phyloP scores from a whole-genome alignment of 2,329 filamentous ascomycete genomes.

The Pseudogymnoascus sp. region DNA sequence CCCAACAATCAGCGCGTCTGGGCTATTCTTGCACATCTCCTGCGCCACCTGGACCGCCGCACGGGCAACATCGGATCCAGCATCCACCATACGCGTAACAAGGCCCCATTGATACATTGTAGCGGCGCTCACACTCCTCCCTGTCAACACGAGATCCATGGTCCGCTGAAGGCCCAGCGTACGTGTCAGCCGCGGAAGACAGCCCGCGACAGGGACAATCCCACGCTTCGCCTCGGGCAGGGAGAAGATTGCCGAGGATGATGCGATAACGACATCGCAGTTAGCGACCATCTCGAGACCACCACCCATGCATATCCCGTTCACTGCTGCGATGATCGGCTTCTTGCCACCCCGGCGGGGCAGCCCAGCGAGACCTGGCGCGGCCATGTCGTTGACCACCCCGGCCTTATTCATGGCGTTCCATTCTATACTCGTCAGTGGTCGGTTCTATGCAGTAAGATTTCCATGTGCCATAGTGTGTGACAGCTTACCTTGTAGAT shows the following conservation, averaged over 20 bases:
- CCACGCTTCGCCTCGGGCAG: slow-evolving; percentile 63
- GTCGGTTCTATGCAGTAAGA: slow-evolving; percentile 16
- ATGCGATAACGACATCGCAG: slow-evolving; percentile 62
- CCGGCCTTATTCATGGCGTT: slow-evolving; percentile 27
- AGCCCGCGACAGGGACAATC: slow-evolving; percentile 61
- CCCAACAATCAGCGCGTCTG: slow-evolving; percentile 19
- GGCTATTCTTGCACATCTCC: slow-evolving; percentile 21
- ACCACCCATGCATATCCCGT: slow-evolving; percentile 64
- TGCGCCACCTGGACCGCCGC: slow-evolving; percentile 40
- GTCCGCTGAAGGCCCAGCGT: slow-evolving; percentile 58
- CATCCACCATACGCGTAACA: slow-evolving; percentile 53
- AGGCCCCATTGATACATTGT: slow-evolving; percentile 57
- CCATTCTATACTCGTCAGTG: slow-evolving; percentile 40
- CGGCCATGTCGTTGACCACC: slow-evolving; percentile 20
- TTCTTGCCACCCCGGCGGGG: slow-evolving; percentile 61
- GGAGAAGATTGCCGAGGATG: slow-evolving; percentile 49
- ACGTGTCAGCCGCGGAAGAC: slow-evolving; percentile 55
- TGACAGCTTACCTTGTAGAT: slow-evolving; percentile 45
- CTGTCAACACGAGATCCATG: slow-evolving; percentile 59
- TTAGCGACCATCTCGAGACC: slow-evolving; percentile 68
- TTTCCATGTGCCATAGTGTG: slow-evolving; percentile 36
- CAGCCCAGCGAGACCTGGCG: slow-evolving; percentile 54
- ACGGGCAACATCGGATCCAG: slow-evolving; percentile 37
- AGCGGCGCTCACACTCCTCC: slow-evolving; percentile 47
- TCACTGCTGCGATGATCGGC: slow-evolving; percentile 65